A percentile compares a stretch with the other conserved stretches of the same genome.
Evolutionary conservation across 768 basidiomycete species (phyloP).

Genomic region (Dentipellis sp.): DNA sequence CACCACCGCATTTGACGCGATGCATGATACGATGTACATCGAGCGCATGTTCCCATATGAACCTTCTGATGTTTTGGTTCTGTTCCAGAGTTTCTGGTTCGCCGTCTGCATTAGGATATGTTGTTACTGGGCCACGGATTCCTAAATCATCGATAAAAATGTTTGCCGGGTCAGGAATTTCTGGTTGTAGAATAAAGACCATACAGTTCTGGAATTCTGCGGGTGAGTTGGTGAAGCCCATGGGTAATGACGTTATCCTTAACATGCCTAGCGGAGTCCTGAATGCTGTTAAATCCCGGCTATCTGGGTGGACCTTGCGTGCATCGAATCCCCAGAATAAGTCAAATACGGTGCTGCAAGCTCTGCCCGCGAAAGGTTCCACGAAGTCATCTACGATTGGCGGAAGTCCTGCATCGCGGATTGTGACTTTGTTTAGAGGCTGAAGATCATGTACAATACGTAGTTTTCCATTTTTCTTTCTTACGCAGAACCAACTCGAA

Average conservation of each 20-base stretch:
- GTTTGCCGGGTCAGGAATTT: slow-evolving; percentile 19
- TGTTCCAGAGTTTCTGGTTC: background rate
- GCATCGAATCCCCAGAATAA: slow-evolving; percentile 15
- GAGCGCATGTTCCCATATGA: slow-evolving; percentile 1
- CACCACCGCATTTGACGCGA: background rate
- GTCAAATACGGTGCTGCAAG: slow-evolving; percentile 23
- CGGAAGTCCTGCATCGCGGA: background rate
- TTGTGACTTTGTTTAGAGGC: slow-evolving; percentile 14
- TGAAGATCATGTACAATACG: slow-evolving; percentile 19
- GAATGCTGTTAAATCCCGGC: background rate
- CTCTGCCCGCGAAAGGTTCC: slow-evolving; percentile 8
- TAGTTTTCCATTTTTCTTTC: slow-evolving; percentile 20
- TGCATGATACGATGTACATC: background rate
- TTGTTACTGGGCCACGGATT: background rate
- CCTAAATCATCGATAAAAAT: slow-evolving; percentile 22
- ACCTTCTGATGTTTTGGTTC: background rate
- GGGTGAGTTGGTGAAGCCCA: background rate
- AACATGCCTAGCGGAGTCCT: background rate
- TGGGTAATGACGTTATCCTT: background rate
- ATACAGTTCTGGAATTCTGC: slow-evolving; percentile 23
- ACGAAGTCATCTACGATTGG: slow-evolving; percentile 12
- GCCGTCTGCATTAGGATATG: background rate
- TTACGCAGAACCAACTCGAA: slow-evolving; percentile 30
- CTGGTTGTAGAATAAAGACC: slow-evolving; percentile 23
- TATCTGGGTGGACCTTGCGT: background rate